Percentiles rank a stretch among this genome's conserved stretches.
phyloP scores from a whole-genome alignment of 768 basidiomycete species.

The Termitomyces sp. region DNA sequence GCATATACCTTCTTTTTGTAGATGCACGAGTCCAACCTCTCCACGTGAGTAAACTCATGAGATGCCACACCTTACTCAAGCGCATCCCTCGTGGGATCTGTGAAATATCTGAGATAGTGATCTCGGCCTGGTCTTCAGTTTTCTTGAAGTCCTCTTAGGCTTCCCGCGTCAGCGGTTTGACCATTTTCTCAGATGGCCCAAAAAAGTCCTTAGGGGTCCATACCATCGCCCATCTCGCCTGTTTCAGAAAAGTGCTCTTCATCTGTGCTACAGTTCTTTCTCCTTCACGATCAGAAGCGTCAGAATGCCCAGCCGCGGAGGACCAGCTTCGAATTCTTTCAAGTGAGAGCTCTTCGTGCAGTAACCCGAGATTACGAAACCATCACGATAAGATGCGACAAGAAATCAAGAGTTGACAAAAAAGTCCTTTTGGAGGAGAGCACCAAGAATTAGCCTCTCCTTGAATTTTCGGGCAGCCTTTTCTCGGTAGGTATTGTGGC shows the following conservation, averaged over 20 bases:
- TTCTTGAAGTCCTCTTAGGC: constrained; percentile 73
- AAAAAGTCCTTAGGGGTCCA: constrained; percentile 59
- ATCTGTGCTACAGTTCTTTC: constrained; percentile 23
- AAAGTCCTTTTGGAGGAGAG: too few relatives aligned
- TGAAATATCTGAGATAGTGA: constrained; percentile 85
- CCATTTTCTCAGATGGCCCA: constrained; percentile 51
- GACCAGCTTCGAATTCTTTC: constrained; percentile 16
- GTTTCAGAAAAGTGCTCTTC: constrained; percentile 19
- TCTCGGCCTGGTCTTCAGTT: constrained; percentile 73
- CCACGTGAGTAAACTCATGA: constrained; percentile 85
- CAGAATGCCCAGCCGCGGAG: constrained; percentile 6
- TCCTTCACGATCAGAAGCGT: constrained; percentile 18
- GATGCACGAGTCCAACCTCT: constrained; percentile 87
- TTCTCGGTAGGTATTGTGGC: too few relatives aligned
- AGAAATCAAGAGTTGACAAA: too few relatives aligned
- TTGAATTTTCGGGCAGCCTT: too few relatives aligned
- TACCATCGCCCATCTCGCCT: constrained; percentile 39
- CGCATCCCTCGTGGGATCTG: constrained; percentile 98
- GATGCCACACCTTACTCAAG: constrained; percentile 90
- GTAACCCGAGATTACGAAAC: too few relatives aligned
- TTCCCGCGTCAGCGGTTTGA: constrained; percentile 74
- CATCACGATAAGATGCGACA: too few relatives aligned
- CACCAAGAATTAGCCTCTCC: too few relatives aligned
- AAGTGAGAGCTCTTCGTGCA: neutral
- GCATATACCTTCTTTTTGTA: constrained; percentile 83